These are phyloP conservation scores for Aurifilum marmelostoma DNA, from an alignment of 2,329 filamentous ascomycete genomes.

Conservation along the genomic window DNA sequence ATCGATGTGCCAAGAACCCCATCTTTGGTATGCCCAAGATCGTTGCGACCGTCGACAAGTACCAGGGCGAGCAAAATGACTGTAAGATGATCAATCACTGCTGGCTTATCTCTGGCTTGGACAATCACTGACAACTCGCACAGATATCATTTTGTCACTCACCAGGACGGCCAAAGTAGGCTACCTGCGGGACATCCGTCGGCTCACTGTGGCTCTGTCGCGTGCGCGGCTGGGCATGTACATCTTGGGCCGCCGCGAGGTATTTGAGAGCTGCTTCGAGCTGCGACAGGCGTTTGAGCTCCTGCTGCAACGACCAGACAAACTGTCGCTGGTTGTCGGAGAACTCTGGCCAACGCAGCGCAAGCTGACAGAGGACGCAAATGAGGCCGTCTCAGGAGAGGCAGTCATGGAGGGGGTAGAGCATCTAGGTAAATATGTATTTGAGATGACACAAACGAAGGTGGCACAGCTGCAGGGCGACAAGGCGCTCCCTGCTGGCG, in stretches of 20 bases:
- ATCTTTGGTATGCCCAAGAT: constrained; percentile 88
- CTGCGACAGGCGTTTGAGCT: constrained; percentile 83
- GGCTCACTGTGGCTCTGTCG: constrained; percentile 91
- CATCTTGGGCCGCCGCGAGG: constrained; percentile 81
- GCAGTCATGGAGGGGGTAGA: constrained; percentile 88
- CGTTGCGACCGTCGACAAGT: constrained; percentile 96
- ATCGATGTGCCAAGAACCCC: constrained; percentile 80
- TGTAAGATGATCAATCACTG: constrained; percentile 64
- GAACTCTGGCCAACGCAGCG: constrained; percentile 81
- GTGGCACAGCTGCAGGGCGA: constrained; percentile 53
- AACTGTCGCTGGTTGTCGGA: constrained; percentile 77
- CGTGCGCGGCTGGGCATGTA: constrained; percentile 91
- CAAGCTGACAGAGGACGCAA: constrained; percentile 47
- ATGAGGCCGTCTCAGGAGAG: constrained; percentile 56
- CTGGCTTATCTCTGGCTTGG: background rate
- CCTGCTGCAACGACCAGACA: constrained; percentile 76
- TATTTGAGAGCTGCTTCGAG: constrained; percentile 90
- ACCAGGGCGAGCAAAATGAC: constrained; percentile 98
- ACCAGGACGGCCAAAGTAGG: constrained; percentile 87
- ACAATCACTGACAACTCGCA: constrained; percentile 23
- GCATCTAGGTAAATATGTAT: constrained; percentile 94
- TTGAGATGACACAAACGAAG: constrained; percentile 82
- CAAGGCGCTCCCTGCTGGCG: constrained; percentile 37
- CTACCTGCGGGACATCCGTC: constrained; percentile 90
- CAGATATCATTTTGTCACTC: constrained; percentile 91